Percentiles rank a stretch among this genome's conserved stretches.
phyloP scores from a whole-genome alignment of 129 eudicot species.

The Solidago caesia region DNA sequence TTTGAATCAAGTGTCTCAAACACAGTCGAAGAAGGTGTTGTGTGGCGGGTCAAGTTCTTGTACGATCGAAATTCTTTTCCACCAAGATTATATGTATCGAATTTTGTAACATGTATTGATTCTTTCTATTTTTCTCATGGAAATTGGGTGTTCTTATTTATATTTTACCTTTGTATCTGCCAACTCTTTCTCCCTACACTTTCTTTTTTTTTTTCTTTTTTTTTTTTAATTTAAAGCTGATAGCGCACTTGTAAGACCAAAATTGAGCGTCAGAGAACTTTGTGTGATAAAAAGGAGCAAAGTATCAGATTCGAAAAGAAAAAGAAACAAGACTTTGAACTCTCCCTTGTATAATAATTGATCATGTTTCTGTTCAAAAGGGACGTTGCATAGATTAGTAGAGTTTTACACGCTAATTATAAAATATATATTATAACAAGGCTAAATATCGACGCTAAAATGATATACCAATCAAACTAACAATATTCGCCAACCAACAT shows the following conservation, averaged over 20 bases:
- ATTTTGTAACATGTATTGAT: slow-evolving; percentile 22
- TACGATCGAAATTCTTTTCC: slow-evolving; percentile 4
- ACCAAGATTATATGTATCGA: slow-evolving; percentile 1
- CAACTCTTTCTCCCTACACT: background rate
- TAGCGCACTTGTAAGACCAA: background rate
- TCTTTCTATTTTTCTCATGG: slow-evolving; percentile 1
- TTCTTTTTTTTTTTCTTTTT: too few relatives aligned
- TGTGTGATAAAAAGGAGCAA: background rate
- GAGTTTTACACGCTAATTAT: too few relatives aligned
- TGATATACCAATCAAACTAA: too few relatives aligned
- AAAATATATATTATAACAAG: too few relatives aligned
- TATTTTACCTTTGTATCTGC: background rate
- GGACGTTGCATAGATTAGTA: too few relatives aligned
- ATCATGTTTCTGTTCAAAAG: too few relatives aligned
- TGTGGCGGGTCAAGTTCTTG: background rate
- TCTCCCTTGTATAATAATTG: background rate
- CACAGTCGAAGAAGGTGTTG: background rate
- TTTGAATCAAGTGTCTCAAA: background rate
- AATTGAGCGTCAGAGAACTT: background rate
- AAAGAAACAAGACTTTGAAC: background rate
- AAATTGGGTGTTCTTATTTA: background rate
- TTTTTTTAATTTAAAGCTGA: background rate
- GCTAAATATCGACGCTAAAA: too few relatives aligned
- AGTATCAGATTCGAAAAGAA: too few relatives aligned
- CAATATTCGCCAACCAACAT: too few relatives aligned